These are phyloP conservation scores for Kodamaea neixiangensis DNA, from an alignment of 805 yeast genomes.

Conservation along the genomic window DNA sequence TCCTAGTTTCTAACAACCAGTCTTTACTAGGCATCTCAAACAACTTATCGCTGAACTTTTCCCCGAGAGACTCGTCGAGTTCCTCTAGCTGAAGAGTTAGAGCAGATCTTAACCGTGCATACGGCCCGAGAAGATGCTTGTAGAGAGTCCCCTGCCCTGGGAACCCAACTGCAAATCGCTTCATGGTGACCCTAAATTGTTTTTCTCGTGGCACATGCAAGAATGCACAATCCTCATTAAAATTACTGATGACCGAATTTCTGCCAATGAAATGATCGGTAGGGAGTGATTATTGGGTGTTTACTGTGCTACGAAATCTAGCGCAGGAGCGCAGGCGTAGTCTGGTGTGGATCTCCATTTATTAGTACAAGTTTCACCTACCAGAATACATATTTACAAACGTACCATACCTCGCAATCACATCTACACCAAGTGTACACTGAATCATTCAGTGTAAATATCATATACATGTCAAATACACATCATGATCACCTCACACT, in stretches of 20 bases:
- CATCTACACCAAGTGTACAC: no score
- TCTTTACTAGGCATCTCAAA: constrained; percentile 12
- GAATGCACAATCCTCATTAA: background rate
- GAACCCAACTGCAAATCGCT: constrained; percentile 27
- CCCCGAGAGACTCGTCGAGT: constrained; percentile 24
- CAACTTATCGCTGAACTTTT: constrained; percentile 18
- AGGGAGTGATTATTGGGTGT: no score
- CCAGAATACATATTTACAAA: no score
- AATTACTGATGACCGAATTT: background rate
- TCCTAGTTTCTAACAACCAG: constrained; percentile 36
- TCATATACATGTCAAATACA: no score
- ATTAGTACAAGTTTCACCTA: no score
- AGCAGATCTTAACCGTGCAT: constrained; percentile 1
- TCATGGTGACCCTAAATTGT: background rate
- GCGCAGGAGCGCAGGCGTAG: no score
- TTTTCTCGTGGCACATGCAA: constrained; percentile 6
- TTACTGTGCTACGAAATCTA: no score
- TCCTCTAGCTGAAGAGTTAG: constrained; percentile 13
- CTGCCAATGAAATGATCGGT: no score
- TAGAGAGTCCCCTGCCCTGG: constrained; percentile 36
- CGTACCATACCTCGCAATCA: no score
- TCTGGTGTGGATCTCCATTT: no score
- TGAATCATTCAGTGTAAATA: no score
- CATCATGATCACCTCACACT: no score
- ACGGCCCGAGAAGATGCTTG: constrained; percentile 4